Evolutionary conservation across 2,329 filamentous ascomycete genomes (phyloP), one percentile per base, ranked within the genome.

Genomic region (Pyricularia grisea): DNA sequence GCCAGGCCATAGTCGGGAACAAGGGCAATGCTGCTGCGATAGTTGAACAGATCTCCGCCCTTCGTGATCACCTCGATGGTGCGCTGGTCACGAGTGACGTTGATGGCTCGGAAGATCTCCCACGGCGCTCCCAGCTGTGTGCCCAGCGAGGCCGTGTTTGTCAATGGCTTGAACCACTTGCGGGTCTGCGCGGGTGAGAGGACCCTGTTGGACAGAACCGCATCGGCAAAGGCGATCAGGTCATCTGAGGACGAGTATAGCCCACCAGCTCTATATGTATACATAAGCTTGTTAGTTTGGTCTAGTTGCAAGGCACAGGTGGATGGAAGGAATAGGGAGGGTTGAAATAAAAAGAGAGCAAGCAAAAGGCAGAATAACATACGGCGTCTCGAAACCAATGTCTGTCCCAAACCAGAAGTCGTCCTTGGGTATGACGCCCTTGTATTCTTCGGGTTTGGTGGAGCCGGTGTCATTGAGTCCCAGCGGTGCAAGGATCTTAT

Each of bases 1-100:
- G 79, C 79, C 9, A 83, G 71, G 65, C 80, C 79, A 71, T 84
- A 84, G 71, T 84, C 82, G 0, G 82, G 81, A 0, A 85, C 73
- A 3, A 85, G 73, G 23, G 76, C 78, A 0, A 83, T 71, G 2
- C 75, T 72, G 2, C 78, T 73, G 72, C 80, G 78, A 73, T 84
- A 85, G 17, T 74, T 69, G n/a, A 79, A 79, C 3, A 83, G 70
- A 69, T 81, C 79, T 2, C 83, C 83, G 3, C 73, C 75, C 73
- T 85, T 85, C 27, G 80, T 79, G 74, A 83, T 83, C 2, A 85
- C 68, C 27, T 85, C 82, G 17, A 84, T 74, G 0, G 81, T 71
- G 5, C 81, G 79, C 36, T 58, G 65, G 25, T 67, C 65, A 28
- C 78, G 76, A 69, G 80, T 79, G 0, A 74, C 71, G 5, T 78